These are phyloP conservation scores for Capsella rubella DNA, from an alignment of 441 rosid species.

Conservation along the genomic window DNA sequence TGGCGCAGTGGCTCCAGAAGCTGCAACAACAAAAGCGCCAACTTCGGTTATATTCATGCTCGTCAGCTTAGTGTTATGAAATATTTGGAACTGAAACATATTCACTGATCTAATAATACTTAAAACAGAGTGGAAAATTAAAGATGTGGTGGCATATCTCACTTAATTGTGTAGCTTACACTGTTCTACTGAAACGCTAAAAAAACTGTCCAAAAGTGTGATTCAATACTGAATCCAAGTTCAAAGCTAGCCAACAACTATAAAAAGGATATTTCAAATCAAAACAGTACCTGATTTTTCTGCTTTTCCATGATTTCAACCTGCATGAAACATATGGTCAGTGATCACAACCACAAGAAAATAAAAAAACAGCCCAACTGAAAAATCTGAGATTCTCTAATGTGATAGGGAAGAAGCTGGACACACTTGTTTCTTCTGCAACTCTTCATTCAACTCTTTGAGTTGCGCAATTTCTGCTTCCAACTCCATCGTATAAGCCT, in stretches of 20 bases:
- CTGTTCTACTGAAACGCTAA: neutral
- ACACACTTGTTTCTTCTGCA: slow-evolving; percentile 65
- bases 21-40: slow-evolving; percentile 45
- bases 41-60: slow-evolving; percentile 5
- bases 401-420: slow-evolving; percentile 7
- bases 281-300: slow-evolving; percentile 58
- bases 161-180: neutral
- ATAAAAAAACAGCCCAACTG: slow-evolving; percentile 13
- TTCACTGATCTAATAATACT: neutral
- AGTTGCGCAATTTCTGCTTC: slow-evolving; percentile 75
- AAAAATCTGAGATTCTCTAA: slow-evolving; percentile 12
- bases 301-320: slow-evolving; percentile 55
- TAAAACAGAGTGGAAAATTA: neutral
- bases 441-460: slow-evolving; percentile 65
- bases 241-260: slow-evolving; percentile 21
- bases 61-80: slow-evolving; percentile 5
- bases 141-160: slow-evolving; percentile 5
- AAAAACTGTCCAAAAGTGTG: neutral
- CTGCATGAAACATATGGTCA: slow-evolving; percentile 52
- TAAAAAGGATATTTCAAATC: neutral
- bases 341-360: slow-evolving; percentile 19
- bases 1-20: slow-evolving; percentile 52
- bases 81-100: neutral
- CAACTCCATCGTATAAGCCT: slow-evolving; percentile 78
- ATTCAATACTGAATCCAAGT: neutral